These are phyloP conservation scores for Lepiota brunneoincarnata DNA, from an alignment of 768 basidiomycete genomes.

Conservation along the genomic window DNA sequence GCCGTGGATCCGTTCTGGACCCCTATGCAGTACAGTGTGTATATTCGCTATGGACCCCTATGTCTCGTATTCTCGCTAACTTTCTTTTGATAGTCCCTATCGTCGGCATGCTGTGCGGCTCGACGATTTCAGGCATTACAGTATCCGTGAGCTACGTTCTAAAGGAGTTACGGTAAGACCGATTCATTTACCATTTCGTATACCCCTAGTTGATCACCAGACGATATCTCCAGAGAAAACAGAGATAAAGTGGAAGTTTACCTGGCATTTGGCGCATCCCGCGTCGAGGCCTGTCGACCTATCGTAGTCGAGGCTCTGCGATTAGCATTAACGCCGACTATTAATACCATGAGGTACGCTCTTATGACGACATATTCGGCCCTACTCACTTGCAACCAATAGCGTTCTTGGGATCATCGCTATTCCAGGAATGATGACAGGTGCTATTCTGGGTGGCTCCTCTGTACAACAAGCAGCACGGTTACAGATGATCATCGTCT, in stretches of 20 bases:
- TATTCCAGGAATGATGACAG: slow-evolving; percentile 93
- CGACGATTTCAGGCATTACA: slow-evolving; percentile 73
- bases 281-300: slow-evolving; percentile 81
- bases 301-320: slow-evolving; percentile 77
- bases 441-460: slow-evolving; percentile 84
- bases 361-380: not conserved
- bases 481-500: slow-evolving; percentile 92
- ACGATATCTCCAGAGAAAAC: slow-evolving; percentile 55
- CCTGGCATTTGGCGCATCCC: slow-evolving; percentile 81
- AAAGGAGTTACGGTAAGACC: slow-evolving; percentile 66
- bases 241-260: slow-evolving; percentile 83
- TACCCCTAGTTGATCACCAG: not conserved
- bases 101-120: slow-evolving; percentile 84
- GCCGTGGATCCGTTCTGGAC: slow-evolving; percentile 76
- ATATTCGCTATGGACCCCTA: not conserved
- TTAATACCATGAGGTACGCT: slow-evolving; percentile 80
- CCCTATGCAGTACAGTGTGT: slow-evolving; percentile 76
- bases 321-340: slow-evolving; percentile 74
- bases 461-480: slow-evolving; percentile 83
- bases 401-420: slow-evolving; percentile 76
- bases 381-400: not conserved
- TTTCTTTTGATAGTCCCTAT: slow-evolving; percentile 56
- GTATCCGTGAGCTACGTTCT: slow-evolving; percentile 69
- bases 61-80: not conserved
- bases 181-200: slow-evolving; percentile 10